Percentiles rank a stretch among this genome's conserved stretches.
Conservation (phyloP, 23 red algal genomes). For the Agarophyton chilense region DNA sequence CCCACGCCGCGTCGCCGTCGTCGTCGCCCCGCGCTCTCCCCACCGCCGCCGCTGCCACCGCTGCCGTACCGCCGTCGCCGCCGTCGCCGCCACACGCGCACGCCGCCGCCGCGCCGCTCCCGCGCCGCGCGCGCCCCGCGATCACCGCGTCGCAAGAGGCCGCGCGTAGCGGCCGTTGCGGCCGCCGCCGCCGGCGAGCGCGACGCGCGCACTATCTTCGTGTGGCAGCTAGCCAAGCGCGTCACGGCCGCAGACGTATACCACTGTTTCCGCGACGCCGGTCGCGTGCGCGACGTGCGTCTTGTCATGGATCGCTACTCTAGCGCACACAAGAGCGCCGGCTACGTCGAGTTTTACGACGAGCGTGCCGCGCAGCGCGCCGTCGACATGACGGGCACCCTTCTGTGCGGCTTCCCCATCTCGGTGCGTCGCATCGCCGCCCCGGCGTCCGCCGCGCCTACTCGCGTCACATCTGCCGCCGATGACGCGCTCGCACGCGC, state of each 20-base stretch:
- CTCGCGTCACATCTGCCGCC: background rate
- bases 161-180: constrained; percentile 3
- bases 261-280: constrained; percentile 63
- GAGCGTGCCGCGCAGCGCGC: constrained; percentile 42
- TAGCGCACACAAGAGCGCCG: constrained; percentile 61
- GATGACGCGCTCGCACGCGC: constrained; percentile 23
- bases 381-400: constrained; percentile 22
- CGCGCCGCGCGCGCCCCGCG: background rate
- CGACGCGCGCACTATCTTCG: constrained; percentile 70
- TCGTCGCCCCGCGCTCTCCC: constrained; percentile 1
- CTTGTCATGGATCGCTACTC: constrained; percentile 71
- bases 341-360: constrained; percentile 87
- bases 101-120: constrained; percentile 20
- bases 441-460: background rate
- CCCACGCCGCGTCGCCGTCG: background rate
- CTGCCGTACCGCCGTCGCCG: constrained; percentile 1
- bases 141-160: constrained; percentile 1
- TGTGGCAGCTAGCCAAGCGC: constrained; percentile 72
- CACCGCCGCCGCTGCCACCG: background rate
- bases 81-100: constrained; percentile 15
- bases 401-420: constrained; percentile 65
- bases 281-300: constrained; percentile 70
- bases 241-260: constrained; percentile 51
- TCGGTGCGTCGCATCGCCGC: constrained; percentile 49
- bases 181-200: background rate